Evolutionary conservation across 306 rosid genomes (phyloP).

Genomic region (Gillenia trifoliata): DNA sequence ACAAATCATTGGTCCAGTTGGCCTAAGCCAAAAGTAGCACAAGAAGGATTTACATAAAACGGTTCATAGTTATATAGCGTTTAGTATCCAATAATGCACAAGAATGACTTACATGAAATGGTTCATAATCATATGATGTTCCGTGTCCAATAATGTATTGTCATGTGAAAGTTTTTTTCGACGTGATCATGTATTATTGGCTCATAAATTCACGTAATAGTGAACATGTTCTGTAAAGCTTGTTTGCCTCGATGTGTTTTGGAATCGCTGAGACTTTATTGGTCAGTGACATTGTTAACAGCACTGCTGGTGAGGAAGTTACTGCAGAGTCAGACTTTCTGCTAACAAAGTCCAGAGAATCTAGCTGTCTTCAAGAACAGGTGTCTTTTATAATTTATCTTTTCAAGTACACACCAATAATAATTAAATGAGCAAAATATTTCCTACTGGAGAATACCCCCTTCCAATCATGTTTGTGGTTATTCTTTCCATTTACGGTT

Average conservation of each 20-base stretch:
- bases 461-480: neutral
- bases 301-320: neutral
- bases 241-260: neutral
- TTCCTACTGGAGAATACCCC: neutral
- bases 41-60: too few species aligned
- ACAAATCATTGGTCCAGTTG: conserved; percentile 1
- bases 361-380: conserved; percentile 6
- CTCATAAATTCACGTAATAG: too few species aligned
- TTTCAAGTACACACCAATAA: neutral
- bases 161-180: too few species aligned
- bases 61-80: too few species aligned
- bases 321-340: neutral
- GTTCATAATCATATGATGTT: too few species aligned
- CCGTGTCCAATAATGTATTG: too few species aligned
- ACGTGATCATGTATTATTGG: too few species aligned
- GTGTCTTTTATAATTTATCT: neutral
- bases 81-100: too few species aligned
- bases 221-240: too few species aligned
- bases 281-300: neutral
- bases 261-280: neutral
- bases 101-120: too few species aligned
- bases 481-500: neutral
- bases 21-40: neutral
- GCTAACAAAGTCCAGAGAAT: neutral
- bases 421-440: neutral